Evolutionary conservation across 2,329 filamentous ascomycete species (phyloP).

Genomic region (Grosmannia huntii): DNA sequence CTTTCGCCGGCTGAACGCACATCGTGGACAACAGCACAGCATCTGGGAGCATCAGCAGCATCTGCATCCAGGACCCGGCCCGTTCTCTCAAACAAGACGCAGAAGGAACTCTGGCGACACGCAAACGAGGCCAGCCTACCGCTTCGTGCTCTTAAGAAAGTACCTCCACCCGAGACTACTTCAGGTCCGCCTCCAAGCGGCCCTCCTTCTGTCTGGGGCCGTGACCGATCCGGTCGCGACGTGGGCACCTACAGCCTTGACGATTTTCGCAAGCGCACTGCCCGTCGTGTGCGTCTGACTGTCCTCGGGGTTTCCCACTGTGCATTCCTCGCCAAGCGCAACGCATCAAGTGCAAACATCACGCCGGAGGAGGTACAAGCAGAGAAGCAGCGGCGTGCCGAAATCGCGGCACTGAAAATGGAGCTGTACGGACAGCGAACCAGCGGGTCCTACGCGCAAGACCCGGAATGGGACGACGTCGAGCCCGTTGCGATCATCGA

Average conservation of each 20-base stretch:
- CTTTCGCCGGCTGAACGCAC: constrained; percentile 35
- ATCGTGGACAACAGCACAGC: constrained; percentile 33
- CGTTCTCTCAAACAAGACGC: constrained; percentile 28
- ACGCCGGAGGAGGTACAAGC: constrained; percentile 28
- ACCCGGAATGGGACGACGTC: constrained; percentile 75
- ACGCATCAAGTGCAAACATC: constrained; percentile 13
- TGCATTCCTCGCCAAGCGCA: constrained; percentile 28
- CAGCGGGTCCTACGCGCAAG: constrained; percentile 42
- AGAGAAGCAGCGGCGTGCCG: constrained; percentile 33
- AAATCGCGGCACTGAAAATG: constrained; percentile 37
- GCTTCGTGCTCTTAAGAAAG: constrained; percentile 26
- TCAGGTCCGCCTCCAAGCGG: constrained; percentile 1
- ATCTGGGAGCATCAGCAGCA: constrained; percentile 28
- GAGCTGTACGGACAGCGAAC: constrained; percentile 40
- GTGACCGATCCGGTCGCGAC: constrained; percentile 35
- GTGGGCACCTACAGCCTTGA: constrained; percentile 33
- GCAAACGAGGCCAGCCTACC: constrained; percentile 39
- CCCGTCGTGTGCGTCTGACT: constrained; percentile 29
- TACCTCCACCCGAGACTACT: neutral
- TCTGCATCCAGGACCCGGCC: constrained; percentile 18
- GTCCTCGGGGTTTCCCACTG: constrained; percentile 30
- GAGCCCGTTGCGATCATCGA: constrained; percentile 74
- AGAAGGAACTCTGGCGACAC: constrained; percentile 45
- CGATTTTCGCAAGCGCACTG: constrained; percentile 29
- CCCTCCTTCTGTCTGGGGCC: constrained; percentile 30